These are phyloP conservation scores for Ascochyta fabae DNA, from an alignment of 2,329 filamentous ascomycete genomes.

Conservation along the genomic window DNA sequence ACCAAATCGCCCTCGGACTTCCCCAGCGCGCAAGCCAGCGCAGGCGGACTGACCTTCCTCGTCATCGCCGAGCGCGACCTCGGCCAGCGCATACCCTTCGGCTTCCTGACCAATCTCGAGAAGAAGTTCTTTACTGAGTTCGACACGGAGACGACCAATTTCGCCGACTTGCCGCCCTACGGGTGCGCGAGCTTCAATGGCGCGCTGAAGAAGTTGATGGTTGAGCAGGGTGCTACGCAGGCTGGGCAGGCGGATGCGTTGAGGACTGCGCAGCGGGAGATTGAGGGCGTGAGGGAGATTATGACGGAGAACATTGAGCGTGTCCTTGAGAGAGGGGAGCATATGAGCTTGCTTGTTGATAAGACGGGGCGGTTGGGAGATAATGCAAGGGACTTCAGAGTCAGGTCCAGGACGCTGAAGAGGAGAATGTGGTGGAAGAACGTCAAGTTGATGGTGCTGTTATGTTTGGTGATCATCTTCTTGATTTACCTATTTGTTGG, in stretches of 20 bases:
- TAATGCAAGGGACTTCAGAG: constrained; percentile 86
- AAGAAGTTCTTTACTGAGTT: constrained; percentile 81
- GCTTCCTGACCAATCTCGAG: constrained; percentile 89
- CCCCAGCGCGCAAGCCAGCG: constrained; percentile 59
- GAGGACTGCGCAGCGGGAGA: constrained; percentile 82
- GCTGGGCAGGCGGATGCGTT: constrained; percentile 78
- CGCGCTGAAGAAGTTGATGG: constrained; percentile 77
- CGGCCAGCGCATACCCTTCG: constrained; percentile 88
- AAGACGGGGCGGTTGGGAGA: constrained; percentile 94
- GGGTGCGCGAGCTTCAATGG: constrained; percentile 88
- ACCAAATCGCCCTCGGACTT: constrained; percentile 78
- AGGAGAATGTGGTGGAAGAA: constrained; percentile 99
- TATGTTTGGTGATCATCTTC: constrained; percentile 74
- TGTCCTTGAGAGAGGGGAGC: constrained; percentile 83
- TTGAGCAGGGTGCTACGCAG: constrained; percentile 81
- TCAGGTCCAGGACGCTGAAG: constrained; percentile 84
- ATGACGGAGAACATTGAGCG: constrained; percentile 97
- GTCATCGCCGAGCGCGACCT: constrained; percentile 83
- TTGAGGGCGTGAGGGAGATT: constrained; percentile 89
- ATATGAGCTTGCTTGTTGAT: constrained; percentile 91
- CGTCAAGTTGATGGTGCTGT: constrained; percentile 86
- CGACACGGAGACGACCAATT: constrained; percentile 71
- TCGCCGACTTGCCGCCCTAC: constrained; percentile 81
- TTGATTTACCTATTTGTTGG: constrained; percentile 74
- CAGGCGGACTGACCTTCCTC: constrained; percentile 88